A percentile compares a stretch with the other conserved stretches of the same genome.
These are phyloP conservation scores for Blastobotrys proliferans DNA, from an alignment of 1,139 yeast species.

Conservation along the genomic window DNA sequence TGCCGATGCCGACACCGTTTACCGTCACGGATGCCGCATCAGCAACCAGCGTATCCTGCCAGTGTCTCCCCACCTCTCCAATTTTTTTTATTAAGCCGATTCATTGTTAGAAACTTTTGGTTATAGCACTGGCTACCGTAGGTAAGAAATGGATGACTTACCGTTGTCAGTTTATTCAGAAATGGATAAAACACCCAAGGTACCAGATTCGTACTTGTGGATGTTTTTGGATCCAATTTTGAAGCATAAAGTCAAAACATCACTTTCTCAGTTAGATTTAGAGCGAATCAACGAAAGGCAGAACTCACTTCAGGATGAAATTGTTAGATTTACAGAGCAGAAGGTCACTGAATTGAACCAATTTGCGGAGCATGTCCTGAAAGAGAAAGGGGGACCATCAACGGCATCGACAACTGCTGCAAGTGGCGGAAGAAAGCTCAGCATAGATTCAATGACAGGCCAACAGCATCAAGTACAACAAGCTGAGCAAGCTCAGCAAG, in stretches of 20 bases:
- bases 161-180: slow-evolving; percentile 15
- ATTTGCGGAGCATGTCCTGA: slow-evolving; percentile 16
- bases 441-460: background rate
- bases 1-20: too few relatives aligned
- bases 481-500: slow-evolving; percentile 6
- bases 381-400: background rate
- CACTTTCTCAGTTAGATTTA: slow-evolving; percentile 15
- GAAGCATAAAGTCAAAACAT: slow-evolving; percentile 15
- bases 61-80: too few relatives aligned
- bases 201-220: slow-evolving; percentile 22
- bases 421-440: too few relatives aligned
- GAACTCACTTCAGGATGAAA: slow-evolving; percentile 19
- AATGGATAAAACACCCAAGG: slow-evolving; percentile 17
- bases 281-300: slow-evolving; percentile 15
- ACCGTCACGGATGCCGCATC: too few relatives aligned
- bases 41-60: too few relatives aligned
- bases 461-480: slow-evolving; percentile 6
- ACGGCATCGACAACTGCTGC: background rate
- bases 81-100: too few relatives aligned
- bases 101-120: background rate
- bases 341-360: slow-evolving; percentile 17
- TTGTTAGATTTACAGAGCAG: slow-evolving; percentile 18
- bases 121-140: background rate
- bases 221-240: slow-evolving; percentile 19
- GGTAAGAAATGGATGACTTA: slow-evolving; percentile 4